phyloP scores from a whole-genome alignment of 257 asterid genomes.

The Paulownia fortunei region DNA sequence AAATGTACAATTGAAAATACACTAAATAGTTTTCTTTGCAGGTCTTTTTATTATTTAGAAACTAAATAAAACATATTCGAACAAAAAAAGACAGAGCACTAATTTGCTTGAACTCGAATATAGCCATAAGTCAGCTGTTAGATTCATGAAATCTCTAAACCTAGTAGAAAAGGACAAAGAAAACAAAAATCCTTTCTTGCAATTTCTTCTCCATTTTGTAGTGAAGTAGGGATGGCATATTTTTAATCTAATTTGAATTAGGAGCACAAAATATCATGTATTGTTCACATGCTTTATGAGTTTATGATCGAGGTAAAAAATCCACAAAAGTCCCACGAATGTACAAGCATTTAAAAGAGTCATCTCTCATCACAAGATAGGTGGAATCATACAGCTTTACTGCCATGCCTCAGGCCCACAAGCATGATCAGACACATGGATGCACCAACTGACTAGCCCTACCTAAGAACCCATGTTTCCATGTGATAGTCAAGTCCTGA shows the following conservation, averaged over 20 bases:
- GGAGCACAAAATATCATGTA: neutral
- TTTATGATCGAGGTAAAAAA: too few relatives aligned
- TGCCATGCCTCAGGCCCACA: neutral
- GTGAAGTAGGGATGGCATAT: neutral
- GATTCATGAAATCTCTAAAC: slow-evolving; percentile 18
- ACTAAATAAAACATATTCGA: neutral
- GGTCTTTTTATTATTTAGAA: neutral
- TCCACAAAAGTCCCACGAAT: too few relatives aligned
- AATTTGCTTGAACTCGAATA: slow-evolving; percentile 2
- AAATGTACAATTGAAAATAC: neutral
- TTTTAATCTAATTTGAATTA: neutral
- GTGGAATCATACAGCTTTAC: too few relatives aligned
- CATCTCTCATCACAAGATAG: too few relatives aligned
- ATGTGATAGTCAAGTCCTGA: too few relatives aligned
- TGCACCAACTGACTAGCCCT: neutral
- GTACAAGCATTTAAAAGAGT: neutral
- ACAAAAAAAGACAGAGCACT: neutral
- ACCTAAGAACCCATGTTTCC: neutral
- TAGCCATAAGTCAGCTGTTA: neutral
- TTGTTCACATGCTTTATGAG: too few relatives aligned
- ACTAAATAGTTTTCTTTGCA: neutral
- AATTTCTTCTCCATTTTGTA: neutral
- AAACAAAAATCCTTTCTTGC: neutral
- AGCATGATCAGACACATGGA: neutral
- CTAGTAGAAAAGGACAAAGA: slow-evolving; percentile 5